These are phyloP conservation scores for Yamadazyma akitaensis DNA, from an alignment of 805 yeast genomes.

Conservation along the genomic window DNA sequence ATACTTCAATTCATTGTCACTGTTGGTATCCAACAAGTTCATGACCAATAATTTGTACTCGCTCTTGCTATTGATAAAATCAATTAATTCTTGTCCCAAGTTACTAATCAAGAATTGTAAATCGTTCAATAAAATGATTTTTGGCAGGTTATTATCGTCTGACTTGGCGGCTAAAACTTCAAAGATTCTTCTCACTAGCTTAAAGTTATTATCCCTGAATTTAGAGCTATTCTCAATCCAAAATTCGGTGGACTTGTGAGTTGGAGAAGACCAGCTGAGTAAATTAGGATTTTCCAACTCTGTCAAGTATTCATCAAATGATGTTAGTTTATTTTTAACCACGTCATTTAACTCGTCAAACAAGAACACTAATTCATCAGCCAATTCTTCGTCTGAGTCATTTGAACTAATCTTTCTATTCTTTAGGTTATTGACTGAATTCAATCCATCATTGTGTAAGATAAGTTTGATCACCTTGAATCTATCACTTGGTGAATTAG, in stretches of 20 bases:
- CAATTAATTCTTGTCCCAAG: slow-evolving; percentile 37
- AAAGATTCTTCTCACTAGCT: slow-evolving; percentile 61
- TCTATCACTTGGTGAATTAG: slow-evolving; percentile 24
- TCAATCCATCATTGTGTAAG: slow-evolving; percentile 71
- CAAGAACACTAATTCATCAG: slow-evolving; percentile 62
- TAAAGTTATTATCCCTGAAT: slow-evolving; percentile 79
- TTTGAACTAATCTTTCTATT: slow-evolving; percentile 82
- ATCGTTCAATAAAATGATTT: slow-evolving; percentile 41
- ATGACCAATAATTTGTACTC: slow-evolving; percentile 73
- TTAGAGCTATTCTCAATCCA: slow-evolving; percentile 80
- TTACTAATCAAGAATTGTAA: slow-evolving; percentile 40
- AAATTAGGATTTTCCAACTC: slow-evolving; percentile 78
- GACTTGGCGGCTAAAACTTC: slow-evolving; percentile 38
- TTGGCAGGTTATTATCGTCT: slow-evolving; percentile 19
- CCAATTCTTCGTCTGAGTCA: slow-evolving; percentile 76
- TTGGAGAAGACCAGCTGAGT: slow-evolving; percentile 78
- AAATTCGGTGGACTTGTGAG: slow-evolving; percentile 82
- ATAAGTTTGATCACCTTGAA: slow-evolving; percentile 61
- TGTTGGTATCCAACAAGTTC: slow-evolving; percentile 67
- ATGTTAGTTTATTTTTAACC: slow-evolving; percentile 69
- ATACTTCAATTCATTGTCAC: slow-evolving; percentile 84
- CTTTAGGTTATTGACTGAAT: slow-evolving; percentile 62
- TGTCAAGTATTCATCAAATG: slow-evolving; percentile 86
- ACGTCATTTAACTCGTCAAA: slow-evolving; percentile 63
- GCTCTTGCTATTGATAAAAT: slow-evolving; percentile 45